Base-by-base conservation (phyloP, 352 stramenopile genomes). In the Globisporangium splendens region DNA sequence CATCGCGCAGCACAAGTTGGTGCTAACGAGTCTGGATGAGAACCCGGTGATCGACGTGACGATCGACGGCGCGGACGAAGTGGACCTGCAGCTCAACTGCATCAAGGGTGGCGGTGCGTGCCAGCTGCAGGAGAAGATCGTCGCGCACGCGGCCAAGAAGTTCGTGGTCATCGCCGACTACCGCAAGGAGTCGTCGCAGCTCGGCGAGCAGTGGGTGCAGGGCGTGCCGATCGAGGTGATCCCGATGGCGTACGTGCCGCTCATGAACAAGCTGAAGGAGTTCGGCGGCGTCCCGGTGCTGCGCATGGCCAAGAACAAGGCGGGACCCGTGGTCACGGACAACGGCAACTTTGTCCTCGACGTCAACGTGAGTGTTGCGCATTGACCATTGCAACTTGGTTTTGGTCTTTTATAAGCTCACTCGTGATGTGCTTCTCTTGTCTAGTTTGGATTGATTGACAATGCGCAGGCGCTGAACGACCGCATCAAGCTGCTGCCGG, bases 31-130 rank as follows among this genome's bases (percentile, higher is more conserved):
- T 67, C 72, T 96, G 56, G 85, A 93, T 61, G 78, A 88, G 56
- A 67, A 79, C 54, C 80, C 86, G 31, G 81, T 93, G 62, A 95
- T 99, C 47, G 97, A 99, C 79, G 96, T 99, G 61, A 97, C 97
- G 38, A 99, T 99, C 69, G 97, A 99, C 80, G 97, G 97, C 47
- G 97, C 97, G 14, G 97, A 99, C 75, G 95, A 99, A 69, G 97
- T 99, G 51, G 97, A 99, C 69, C 51, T 72, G n/a, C 83, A 96
- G 57, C 83, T 99, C 49, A 98, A 99, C 77, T 95, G 98, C 67
- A 98, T 99, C 57, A 99, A 99, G 76, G 97, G 97, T 49, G 96
- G 96, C 38, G 97, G 97, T 61, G 97, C 86, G 54, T 98, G 96
- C 56, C 84, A 99, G 62, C 67, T 96, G 53, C 89, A 97, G 65